Evolutionary conservation across 306 rosid genomes (phyloP).

Genomic region (Trichosanthes cucumerina): DNA sequence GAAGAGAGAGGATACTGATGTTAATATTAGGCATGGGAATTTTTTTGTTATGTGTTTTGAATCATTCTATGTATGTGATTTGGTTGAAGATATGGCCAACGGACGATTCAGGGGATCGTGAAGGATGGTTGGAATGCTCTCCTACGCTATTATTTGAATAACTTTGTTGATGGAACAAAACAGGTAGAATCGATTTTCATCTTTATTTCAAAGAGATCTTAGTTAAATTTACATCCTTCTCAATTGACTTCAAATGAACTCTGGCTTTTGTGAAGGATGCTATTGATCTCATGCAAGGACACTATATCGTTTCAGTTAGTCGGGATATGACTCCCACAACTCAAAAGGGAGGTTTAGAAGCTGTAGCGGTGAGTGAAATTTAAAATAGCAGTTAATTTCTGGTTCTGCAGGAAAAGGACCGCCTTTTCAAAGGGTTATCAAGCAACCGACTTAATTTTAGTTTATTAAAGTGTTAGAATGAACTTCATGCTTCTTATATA

Average conservation of each 20-base stretch:
- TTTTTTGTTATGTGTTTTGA: not conserved
- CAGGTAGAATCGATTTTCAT: constrained; percentile 46
- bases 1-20: not conserved
- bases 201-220: constrained; percentile 5
- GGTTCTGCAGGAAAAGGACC: not conserved
- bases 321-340: constrained; percentile 56
- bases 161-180: constrained; percentile 77
- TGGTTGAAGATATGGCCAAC: constrained; percentile 66
- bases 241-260: constrained; percentile 15
- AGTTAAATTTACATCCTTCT: not conserved
- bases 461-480: not conserved
- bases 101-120: constrained; percentile 67
- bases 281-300: constrained; percentile 96
- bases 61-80: constrained; percentile 20
- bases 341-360: constrained; percentile 82
- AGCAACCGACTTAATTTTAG: not conserved
- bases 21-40: not conserved
- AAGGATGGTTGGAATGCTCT: constrained; percentile 74
- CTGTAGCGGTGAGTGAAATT: constrained; percentile 74
- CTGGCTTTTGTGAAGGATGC: constrained; percentile 56
- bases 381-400: not conserved
- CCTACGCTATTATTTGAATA: constrained; percentile 74
- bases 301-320: constrained; percentile 76
- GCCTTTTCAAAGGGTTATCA: not conserved
- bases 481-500: not conserved